A percentile compares a stretch with the other conserved stretches of the same genome.
phyloP scores from a whole-genome alignment of 768 basidiomycete genomes.

The Multifurca ochricompacta region DNA sequence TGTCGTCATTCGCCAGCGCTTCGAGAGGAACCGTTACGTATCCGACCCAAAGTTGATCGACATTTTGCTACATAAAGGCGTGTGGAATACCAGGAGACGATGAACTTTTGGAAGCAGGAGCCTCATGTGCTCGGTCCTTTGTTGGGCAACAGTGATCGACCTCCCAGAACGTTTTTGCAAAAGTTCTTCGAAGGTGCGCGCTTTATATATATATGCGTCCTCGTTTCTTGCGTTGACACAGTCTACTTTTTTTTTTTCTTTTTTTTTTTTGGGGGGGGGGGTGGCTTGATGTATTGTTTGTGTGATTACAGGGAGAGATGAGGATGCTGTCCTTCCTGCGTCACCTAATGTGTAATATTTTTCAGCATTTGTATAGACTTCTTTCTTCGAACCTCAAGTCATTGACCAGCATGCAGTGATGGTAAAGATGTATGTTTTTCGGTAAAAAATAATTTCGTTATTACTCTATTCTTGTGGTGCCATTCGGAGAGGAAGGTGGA shows the following conservation, averaged over 20 bases:
- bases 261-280: no score
- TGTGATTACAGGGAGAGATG: constrained; percentile 56
- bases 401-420: neutral
- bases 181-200: constrained; percentile 76
- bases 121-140: constrained; percentile 73
- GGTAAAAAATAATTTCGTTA: neutral
- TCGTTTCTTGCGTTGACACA: constrained; percentile 1
- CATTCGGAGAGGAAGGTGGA: neutral
- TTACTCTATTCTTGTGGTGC: neutral
- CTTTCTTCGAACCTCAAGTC: constrained; percentile 13
- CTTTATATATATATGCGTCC: neutral
- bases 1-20: constrained; percentile 74
- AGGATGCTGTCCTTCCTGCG: constrained; percentile 58
- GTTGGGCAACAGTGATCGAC: constrained; percentile 42
- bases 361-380: constrained; percentile 11
- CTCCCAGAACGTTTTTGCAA: constrained; percentile 60
- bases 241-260: no score
- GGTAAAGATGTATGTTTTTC: neutral
- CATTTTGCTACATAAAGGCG: constrained; percentile 74
- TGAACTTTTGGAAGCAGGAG: constrained; percentile 90
- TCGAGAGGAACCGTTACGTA: constrained; percentile 79
- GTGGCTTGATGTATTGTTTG: neutral
- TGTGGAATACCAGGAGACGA: constrained; percentile 88
- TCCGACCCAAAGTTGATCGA: constrained; percentile 80
- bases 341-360: constrained; percentile 18